Base-by-base conservation (phyloP, 2,329 filamentous ascomycete genomes). In the Periconia macrospinosa region DNA sequence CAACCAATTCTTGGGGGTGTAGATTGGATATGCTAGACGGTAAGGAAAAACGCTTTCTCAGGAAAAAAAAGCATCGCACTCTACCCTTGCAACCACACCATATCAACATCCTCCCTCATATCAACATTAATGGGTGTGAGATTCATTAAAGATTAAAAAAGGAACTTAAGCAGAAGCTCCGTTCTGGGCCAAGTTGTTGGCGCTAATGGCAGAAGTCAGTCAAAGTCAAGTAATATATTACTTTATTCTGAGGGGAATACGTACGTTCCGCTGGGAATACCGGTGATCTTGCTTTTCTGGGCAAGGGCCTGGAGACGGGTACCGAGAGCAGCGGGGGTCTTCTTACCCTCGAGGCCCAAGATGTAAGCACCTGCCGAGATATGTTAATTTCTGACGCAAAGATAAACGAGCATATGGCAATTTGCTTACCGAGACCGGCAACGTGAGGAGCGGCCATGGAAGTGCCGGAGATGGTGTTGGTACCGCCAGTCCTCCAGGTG, bases 371-470 rank as follows among this genome's bases (percentile, higher is more conserved):
- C 33, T 37, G 3, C 8, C 33, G 15, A 37, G 33, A 37, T 37
- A 3, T 37, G 33, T 37, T 37, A 37, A 10, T n/a, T n/a, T 14
- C 15, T n/a, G 33, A 14, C 5, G 33, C 5, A 37, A 13, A 37
- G 33, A 37, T 8, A 27, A 27, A 27, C 23, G 8, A 27, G 23
- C 33, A 37, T 37, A 10, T 13, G 33, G 30, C 33, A n/a, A 37
- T n/a, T 27, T 27, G 15, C 33, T 13, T 37, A 37, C 82, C 86
- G n/a, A 90, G 80, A 59, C 88, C 88, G 48, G 85, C 82, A 55
- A 90, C 79, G 69, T 90, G 87, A 15, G 88, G 88, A 37, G 83
- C 81, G 47, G 87, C 87, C 85, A 87, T 87, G 50, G 80, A 84
- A 19, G 86, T 88, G 48, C 85, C 86, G 18, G 79, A 83, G 64